Conservation (phyloP, 768 basidiomycete genomes). For the Naganishia antarctica region DNA sequence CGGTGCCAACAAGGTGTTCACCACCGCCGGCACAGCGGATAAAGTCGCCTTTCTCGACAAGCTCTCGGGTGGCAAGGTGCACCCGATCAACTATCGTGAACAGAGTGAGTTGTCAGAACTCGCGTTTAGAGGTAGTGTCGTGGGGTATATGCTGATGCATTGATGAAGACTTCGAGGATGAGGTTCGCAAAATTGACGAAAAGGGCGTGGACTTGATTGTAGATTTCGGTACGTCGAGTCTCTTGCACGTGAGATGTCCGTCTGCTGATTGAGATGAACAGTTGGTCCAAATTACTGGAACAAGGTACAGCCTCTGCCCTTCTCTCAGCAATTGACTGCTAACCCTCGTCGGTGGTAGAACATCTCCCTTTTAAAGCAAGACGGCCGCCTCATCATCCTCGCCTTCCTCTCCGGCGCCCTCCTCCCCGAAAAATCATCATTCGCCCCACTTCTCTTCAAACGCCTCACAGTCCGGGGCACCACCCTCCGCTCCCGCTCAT, state of each 20-base stretch:
- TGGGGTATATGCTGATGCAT: too few relatives aligned
- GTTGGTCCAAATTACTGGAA: conserved; percentile 45
- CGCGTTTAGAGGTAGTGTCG: not conserved
- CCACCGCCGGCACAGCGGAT: conserved; percentile 77
- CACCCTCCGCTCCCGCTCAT: conserved; percentile 69
- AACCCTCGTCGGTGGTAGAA: conserved; percentile 27
- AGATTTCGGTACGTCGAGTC: conserved; percentile 56
- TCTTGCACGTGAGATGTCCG: not conserved
- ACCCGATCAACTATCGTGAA: conserved; percentile 77
- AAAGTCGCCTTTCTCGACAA: conserved; percentile 67
- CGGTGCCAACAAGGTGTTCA: conserved; percentile 58
- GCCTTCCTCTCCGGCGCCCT: conserved; percentile 44
- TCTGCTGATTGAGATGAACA: not conserved
- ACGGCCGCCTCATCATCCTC: conserved; percentile 47
- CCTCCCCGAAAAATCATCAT: conserved; percentile 47
- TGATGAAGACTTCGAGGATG: conserved; percentile 62
- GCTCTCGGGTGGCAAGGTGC: conserved; percentile 41
- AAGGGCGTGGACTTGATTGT: conserved; percentile 77
- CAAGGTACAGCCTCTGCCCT: conserved; percentile 15
- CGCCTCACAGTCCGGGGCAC: conserved; percentile 83
- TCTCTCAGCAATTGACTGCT: not conserved
- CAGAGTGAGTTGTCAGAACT: conserved; percentile 33
- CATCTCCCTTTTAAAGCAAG: conserved; percentile 38
- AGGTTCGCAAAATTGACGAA: conserved; percentile 60
- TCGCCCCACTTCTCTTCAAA: conserved; percentile 70